Evolutionary conservation across 1,284 basidiomycete species (phyloP).

Genomic region (Apiotrichum brassicae): DNA sequence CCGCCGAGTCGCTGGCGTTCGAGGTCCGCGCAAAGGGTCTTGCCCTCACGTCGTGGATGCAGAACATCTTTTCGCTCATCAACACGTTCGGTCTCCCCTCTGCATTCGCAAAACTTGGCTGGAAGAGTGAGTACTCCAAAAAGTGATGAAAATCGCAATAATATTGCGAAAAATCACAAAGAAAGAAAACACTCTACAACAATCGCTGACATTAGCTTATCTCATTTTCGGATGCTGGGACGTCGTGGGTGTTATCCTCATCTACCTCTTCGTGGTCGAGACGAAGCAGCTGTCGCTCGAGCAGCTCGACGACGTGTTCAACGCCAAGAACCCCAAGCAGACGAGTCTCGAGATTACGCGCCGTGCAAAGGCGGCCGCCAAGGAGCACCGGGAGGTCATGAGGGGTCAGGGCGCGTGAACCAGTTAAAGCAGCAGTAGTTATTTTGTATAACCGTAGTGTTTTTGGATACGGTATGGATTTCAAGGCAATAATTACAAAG

Average conservation of each 20-base stretch:
- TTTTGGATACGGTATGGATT: no score
- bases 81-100: constrained; percentile 36
- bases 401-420: no score
- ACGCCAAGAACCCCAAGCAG: constrained; percentile 50
- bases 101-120: constrained; percentile 24
- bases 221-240: constrained; percentile 55
- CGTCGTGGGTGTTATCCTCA: constrained; percentile 54
- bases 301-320: constrained; percentile 55
- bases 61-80: constrained; percentile 23
- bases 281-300: constrained; percentile 53
- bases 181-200: no score
- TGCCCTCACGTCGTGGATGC: constrained; percentile 24
- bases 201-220: constrained; percentile 49
- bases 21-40: constrained; percentile 53
- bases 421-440: no score
- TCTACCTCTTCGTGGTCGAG: constrained; percentile 54
- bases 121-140: constrained; percentile 25
- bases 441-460: no score
- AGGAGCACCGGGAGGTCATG: no score
- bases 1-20: constrained; percentile 54
- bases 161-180: no score
- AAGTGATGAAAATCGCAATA: no score
- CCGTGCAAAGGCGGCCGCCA: no score
- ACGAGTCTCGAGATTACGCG: constrained; percentile 21
- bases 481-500: no score